Conservation (phyloP, 208 protist genomes). For the Tritrichomonas musculus region DNA sequence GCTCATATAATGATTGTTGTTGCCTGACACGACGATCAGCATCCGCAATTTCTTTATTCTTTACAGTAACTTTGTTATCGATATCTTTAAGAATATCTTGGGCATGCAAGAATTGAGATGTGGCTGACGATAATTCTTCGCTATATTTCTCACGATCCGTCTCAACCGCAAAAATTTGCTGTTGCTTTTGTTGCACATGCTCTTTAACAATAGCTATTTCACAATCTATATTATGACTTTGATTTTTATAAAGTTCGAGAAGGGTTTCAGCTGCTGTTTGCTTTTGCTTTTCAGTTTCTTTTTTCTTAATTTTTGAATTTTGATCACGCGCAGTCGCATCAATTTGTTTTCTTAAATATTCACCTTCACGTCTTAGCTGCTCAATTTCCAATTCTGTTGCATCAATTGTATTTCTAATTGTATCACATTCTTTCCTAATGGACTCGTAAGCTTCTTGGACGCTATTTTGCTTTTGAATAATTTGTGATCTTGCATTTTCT, state of each 20-base stretch:
- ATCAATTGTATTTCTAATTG: not conserved
- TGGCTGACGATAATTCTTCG: not conserved
- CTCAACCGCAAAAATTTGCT: not conserved
- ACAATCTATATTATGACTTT: not conserved
- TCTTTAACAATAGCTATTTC: not conserved
- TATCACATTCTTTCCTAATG: not conserved
- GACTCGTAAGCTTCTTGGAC: not conserved
- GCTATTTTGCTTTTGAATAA: not conserved
- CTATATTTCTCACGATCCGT: not conserved
- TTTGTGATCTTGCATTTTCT: not conserved
- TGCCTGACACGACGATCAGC: not conserved
- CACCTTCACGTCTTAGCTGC: not conserved
- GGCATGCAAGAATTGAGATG: not conserved
- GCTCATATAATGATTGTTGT: slow-evolving; percentile 11
- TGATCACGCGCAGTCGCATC: not conserved
- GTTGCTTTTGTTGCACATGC: not conserved
- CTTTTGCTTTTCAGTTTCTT: not conserved
- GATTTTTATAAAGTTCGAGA: not conserved
- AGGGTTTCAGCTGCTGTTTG: not conserved
- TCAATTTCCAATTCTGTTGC: not conserved
- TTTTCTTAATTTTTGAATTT: not conserved
- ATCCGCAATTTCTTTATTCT: not conserved
- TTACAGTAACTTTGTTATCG: not conserved
- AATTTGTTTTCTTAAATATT: not conserved
- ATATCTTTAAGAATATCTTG: slow-evolving; percentile 21